Evolutionary conservation across 306 rosid genomes (phyloP), one percentile per base, ranked within the genome.

Genomic region (Prunus mume): DNA sequence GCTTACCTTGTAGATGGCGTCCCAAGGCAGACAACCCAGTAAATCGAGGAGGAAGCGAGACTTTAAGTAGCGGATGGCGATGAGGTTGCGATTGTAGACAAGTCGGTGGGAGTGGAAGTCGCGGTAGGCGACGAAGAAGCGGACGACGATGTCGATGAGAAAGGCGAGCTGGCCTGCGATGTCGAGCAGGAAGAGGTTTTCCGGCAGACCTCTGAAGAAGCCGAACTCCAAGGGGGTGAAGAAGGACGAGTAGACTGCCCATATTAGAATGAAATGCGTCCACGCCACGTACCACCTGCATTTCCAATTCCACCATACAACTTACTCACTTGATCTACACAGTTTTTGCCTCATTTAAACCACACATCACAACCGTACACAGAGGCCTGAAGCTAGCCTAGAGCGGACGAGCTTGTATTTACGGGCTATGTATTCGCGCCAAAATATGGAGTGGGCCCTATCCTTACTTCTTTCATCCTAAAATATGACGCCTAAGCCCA

Each of bases 171-270:
- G 95, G 2, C 95, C 92, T 2, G 84, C 89, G 7, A 83, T 85
- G 85, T 90, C 95, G 2, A 90, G 88, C 56, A 90, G 73, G 87
- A 90, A 90, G 22, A 90, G 86, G 12, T 90, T 41, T 65, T 88
- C 76, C 2, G 88, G 89, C 17, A 90, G 68, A 2, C 95, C 95
- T 62, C 90, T 58, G 84, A 90, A 88, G 89, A 90, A 90, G 12
- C 90, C 95, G 3, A 90, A 90, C 80, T 90, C 95, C 73, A 90
- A 56, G 0, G 95, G 92, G 1, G 95, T 90, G 89, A 90, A 88
- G 83, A 90, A 90, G 34, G 95, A 88, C 1, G 95, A 90, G 83
- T 88, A 88, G 3, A 85, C 84, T 3, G 95, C 87, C 95, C 92
- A 90, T 75, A 86, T 2, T 77, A 90, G 77, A 24, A 90, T 88